phyloP scores from a whole-genome alignment of 441 rosid genomes.

The Erysimum cheiri region DNA sequence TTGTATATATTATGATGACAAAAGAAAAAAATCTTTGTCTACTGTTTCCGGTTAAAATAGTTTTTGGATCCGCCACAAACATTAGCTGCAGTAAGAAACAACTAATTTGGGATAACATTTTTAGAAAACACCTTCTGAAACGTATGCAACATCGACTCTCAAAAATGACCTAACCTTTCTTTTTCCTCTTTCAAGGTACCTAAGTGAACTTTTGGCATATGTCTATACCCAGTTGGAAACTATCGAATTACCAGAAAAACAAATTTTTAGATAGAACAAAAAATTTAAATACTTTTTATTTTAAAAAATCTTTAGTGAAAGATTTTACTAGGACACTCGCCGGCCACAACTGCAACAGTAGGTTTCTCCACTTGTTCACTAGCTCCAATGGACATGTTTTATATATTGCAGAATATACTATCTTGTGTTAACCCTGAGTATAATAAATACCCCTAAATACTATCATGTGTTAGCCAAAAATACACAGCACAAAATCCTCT shows the following conservation, averaged over 20 bases:
- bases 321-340: neutral
- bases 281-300: neutral
- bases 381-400: neutral
- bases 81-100: no score
- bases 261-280: neutral
- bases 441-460: conserved; percentile 13
- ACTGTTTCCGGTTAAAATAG: no score
- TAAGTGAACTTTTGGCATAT: neutral
- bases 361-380: neutral
- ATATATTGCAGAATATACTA: no score
- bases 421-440: no score
- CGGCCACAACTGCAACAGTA: neutral
- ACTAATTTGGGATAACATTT: neutral
- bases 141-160: neutral
- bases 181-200: neutral
- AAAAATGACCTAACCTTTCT: neutral
- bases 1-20: no score
- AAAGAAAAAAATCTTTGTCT: no score
- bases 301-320: neutral
- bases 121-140: neutral
- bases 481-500: neutral
- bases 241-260: neutral
- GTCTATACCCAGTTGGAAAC: neutral
- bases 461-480: neutral
- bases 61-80: no score